These are phyloP conservation scores for Tephrocybe rancida DNA, from an alignment of 768 basidiomycete species.

Conservation along the genomic window DNA sequence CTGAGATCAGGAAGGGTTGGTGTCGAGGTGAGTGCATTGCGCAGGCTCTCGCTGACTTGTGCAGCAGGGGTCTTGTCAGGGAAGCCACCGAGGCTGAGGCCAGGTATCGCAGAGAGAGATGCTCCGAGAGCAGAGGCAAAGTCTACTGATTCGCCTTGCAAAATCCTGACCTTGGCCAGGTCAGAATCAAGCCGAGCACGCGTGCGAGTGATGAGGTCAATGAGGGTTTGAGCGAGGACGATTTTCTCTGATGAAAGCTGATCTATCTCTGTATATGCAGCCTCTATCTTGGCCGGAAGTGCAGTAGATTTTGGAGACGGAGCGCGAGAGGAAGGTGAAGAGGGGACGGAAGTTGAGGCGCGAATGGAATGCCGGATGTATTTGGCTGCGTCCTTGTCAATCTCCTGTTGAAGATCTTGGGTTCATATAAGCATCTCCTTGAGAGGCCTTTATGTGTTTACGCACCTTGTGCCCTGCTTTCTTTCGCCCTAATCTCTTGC, in stretches of 20 bases:
- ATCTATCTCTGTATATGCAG: constrained; percentile 48
- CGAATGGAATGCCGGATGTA: constrained; percentile 53
- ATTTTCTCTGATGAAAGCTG: constrained; percentile 49
- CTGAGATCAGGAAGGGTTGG: constrained; percentile 30
- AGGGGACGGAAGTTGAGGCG: constrained; percentile 25
- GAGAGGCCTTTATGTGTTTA: not conserved
- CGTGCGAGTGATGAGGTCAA: constrained; percentile 49
- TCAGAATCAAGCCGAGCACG: constrained; percentile 53
- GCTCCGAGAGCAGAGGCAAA: constrained; percentile 21
- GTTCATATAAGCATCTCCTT: constrained; percentile 4
- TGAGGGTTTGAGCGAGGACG: constrained; percentile 45
- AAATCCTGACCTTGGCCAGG: constrained; percentile 43
- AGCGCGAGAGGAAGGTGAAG: constrained; percentile 31
- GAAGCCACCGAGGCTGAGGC: constrained; percentile 4
- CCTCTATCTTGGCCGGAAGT: constrained; percentile 45
- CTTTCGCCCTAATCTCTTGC: constrained; percentile 52
- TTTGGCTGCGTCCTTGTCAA: constrained; percentile 48
- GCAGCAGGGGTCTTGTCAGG: constrained; percentile 29
- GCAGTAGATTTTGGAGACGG: constrained; percentile 38
- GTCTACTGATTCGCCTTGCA: constrained; percentile 49
- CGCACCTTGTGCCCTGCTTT: constrained; percentile 45
- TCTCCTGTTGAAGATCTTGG: constrained; percentile 51
- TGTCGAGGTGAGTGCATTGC: constrained; percentile 38
- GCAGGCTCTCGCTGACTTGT: constrained; percentile 45
- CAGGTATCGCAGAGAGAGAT: constrained; percentile 11